Conservation (phyloP, 495 filamentous ascomycete species). For the Hypoxylon lienhwacheense region DNA sequence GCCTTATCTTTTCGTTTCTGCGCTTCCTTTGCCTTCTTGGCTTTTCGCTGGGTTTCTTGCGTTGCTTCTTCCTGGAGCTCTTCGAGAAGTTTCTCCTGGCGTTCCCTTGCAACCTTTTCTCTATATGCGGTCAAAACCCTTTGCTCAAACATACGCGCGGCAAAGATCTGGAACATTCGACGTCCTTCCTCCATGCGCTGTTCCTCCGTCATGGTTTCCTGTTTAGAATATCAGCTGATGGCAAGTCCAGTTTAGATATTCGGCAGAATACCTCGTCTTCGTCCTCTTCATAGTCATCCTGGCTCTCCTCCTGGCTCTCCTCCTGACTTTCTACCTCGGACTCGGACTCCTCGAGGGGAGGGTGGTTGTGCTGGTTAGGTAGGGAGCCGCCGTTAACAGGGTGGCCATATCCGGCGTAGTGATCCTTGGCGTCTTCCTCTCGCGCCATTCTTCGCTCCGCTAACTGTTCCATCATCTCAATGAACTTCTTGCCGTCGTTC, state of each 20-base stretch:
- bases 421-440: slow-evolving; percentile 85
- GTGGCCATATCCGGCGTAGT: slow-evolving; percentile 62
- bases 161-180: slow-evolving; percentile 99
- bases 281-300: slow-evolving; percentile 87
- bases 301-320: slow-evolving; percentile 83
- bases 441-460: slow-evolving; percentile 96
- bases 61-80: slow-evolving; percentile 84
- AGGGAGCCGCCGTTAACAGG: slow-evolving; percentile 47
- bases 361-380: slow-evolving; percentile 49
- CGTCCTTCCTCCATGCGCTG: slow-evolving; percentile 99
- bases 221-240: slow-evolving; percentile 40
- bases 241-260: slow-evolving; percentile 1
- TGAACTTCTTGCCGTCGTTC: slow-evolving; percentile 99
- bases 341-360: slow-evolving; percentile 69
- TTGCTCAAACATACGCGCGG: slow-evolving; percentile 98
- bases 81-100: slow-evolving; percentile 86
- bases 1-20: slow-evolving; percentile 92
- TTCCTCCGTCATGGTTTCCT: slow-evolving; percentile 97
- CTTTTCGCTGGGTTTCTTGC: slow-evolving; percentile 73
- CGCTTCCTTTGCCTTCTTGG: slow-evolving; percentile 90
- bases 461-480: slow-evolving; percentile 99
- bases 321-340: slow-evolving; percentile 79
- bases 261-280: slow-evolving; percentile 77
- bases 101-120: slow-evolving; percentile 92
- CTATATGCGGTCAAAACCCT: slow-evolving; percentile 94